Percentiles rank a stretch among this genome's conserved stretches.
Evolutionary conservation across 768 basidiomycete species (phyloP).

Genomic region (Mycena albidolilacea): DNA sequence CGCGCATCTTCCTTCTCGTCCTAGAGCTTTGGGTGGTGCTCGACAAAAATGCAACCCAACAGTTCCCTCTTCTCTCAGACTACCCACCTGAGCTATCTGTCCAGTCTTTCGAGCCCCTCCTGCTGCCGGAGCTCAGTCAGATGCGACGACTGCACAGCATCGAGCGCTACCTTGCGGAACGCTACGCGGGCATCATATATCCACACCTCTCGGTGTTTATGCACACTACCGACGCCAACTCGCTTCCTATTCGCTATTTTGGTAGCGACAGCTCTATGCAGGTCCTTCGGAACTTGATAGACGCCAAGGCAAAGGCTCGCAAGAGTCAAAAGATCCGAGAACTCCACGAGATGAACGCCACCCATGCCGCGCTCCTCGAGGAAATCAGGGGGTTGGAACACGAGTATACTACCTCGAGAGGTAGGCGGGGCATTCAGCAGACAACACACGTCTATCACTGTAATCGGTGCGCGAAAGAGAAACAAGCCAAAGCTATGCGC

Average conservation of each 20-base stretch:
- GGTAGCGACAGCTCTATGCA: conserved; percentile 40
- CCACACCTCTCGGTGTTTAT: conserved; percentile 53
- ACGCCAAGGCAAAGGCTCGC: conserved; percentile 41
- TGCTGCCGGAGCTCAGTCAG: conserved; percentile 51
- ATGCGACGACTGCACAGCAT: conserved; percentile 47
- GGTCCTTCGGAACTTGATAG: conserved; percentile 46
- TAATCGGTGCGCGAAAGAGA: conserved; percentile 45
- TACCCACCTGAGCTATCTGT: conserved; percentile 64
- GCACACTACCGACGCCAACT: conserved; percentile 24
- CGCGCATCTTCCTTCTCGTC: conserved; percentile 61
- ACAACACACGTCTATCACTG: conserved; percentile 34
- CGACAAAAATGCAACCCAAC: conserved; percentile 52
- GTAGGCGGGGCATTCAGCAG: background rate
- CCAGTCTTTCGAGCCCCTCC: conserved; percentile 54
- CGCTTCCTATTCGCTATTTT: conserved; percentile 56
- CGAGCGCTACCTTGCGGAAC: conserved; percentile 49
- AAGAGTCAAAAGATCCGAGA: conserved; percentile 46
- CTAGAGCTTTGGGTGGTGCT: conserved; percentile 66
- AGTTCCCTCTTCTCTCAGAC: conserved; percentile 55
- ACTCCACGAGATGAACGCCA: conserved; percentile 40
- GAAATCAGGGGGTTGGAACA: conserved; percentile 32
- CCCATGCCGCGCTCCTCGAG: conserved; percentile 39
- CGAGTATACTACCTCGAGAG: background rate
- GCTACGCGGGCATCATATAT: conserved; percentile 40
- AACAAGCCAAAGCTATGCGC: conserved; percentile 33